Evolutionary conservation across 371 early-diverging fungal genomes (phyloP), one percentile per base, ranked within the genome.

Genomic region (Smittium mucronatum): DNA sequence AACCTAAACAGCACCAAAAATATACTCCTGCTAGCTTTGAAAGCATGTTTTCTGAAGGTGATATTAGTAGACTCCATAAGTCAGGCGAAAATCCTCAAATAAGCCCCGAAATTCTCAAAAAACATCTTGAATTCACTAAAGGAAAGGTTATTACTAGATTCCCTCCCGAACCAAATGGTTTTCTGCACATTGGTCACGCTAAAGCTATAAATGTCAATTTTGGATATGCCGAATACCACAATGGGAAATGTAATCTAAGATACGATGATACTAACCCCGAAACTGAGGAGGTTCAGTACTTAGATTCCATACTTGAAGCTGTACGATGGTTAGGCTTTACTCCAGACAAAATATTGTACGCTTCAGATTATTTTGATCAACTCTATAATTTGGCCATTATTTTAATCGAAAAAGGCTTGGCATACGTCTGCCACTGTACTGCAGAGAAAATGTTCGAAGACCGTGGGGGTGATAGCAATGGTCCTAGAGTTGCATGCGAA

Each of bases 101-200:
- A 78, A 89, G 88, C 69, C 89, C 93, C 8, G 87, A 89, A 74
- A 81, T 99, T 69, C 94, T 92, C 88, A 84, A 85, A 64, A 87
- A 88, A 75, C 99, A 99, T 78, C 82, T 99, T 63, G 87, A 90
- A 75, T 87, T 90, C 21, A 99, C 99, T 0, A 92, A 91, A 64
- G 94, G 97, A 8, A 89, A 87, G 75, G 99, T 99, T 1, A 80
- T 96, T 31, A 99, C 99, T 1, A 93, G 99, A 63, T 99, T 99
- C 85, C 99, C 99, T 28, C 99, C 99, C 58, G 99, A 99, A 83
- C 99, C 99, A 68, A 99, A 97, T 76, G 99, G 99, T 25, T 95
- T 88, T 81, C 77, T 93, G 67, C 99, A 99, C 78, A 98, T 99
- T 81, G 99, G 99, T 67, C 99, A 99, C 79, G 99, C 99, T 64